Base-by-base conservation (phyloP, 2,329 filamentous ascomycete species). In the Mycosphaerella sp. region DNA sequence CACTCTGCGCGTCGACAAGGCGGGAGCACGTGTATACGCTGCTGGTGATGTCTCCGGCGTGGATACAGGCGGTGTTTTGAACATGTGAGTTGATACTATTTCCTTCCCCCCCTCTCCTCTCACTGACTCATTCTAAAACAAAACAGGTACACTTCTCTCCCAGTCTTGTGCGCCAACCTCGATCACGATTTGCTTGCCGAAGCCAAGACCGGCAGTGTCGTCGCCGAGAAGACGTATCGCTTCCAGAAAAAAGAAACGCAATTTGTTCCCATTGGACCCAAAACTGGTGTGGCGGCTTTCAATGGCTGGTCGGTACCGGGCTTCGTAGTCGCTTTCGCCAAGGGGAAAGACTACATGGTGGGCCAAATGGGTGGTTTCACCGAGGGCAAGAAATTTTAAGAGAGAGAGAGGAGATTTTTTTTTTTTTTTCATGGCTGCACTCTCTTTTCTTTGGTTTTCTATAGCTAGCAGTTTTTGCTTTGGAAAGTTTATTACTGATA, bases 11-110 rank as follows among this genome's bases (percentile, higher is more conserved):
- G 74, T 77, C 41, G 73, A 74, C 40, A 65, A 59, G 6, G 73
- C 73, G 3, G 74, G 73, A 2, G 64, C 71, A 1, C 67, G 72
- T n/a, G 72, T 79, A 38, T 80, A 79, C 62, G 70, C 70, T 9
- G 53, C 75, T 11, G 78, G 78, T 43, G 77, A 80, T 58, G 69
- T 78, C 0, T 71, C 69, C 0, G 70, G 66, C 5, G 73, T 71
- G 55, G 71, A 72, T 14, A 66, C 66, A n/a, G 73, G 74, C 31
- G 71, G 68, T 38, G 62, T 74, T 21, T 60, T 75, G 46, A 71
- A 76, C 45, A 67, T 78, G 47, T 51, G 34, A 40, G 48, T 17
- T 17, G 1, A 17, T 17, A 17, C 1, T 17, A 1, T 17, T 17
- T 17, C 14, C 14, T 17, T 17, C 1, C 14, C 14, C 14, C 14